These are phyloP conservation scores for Epichloe baconii DNA, from an alignment of 2,329 filamentous ascomycete genomes.

Conservation along the genomic window DNA sequence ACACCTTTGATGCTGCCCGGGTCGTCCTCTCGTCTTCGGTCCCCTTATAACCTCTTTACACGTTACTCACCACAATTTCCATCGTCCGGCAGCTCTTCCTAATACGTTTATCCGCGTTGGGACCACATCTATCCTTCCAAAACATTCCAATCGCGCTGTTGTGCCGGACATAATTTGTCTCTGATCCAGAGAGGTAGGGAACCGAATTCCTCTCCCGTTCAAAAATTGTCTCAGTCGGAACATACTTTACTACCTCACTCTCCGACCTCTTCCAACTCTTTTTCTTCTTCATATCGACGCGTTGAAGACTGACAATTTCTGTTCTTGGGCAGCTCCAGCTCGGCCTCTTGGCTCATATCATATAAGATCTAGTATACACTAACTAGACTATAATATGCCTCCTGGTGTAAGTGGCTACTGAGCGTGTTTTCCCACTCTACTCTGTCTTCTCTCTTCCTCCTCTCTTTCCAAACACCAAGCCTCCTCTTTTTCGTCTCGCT, in stretches of 20 bases:
- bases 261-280: slow-evolving; percentile 3
- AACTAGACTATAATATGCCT: slow-evolving; percentile 22
- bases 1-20: slow-evolving; percentile 18
- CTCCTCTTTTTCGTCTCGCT: slow-evolving; percentile 11
- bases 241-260: slow-evolving; percentile 8
- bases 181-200: slow-evolving; percentile 24
- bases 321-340: slow-evolving; percentile 5
- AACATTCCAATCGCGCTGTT: slow-evolving; percentile 26
- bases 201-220: slow-evolving; percentile 15
- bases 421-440: not conserved
- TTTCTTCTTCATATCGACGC: slow-evolving; percentile 7
- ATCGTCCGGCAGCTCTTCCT: slow-evolving; percentile 14
- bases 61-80: slow-evolving; percentile 13
- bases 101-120: slow-evolving; percentile 17
- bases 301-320: slow-evolving; percentile 9
- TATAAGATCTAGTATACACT: slow-evolving; percentile 10
- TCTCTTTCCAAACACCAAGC: not conserved
- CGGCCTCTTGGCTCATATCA: slow-evolving; percentile 7
- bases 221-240: slow-evolving; percentile 17
- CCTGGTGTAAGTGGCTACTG: slow-evolving; percentile 16
- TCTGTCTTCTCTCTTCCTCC: not conserved
- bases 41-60: slow-evolving; percentile 8
- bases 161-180: slow-evolving; percentile 19
- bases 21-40: slow-evolving; percentile 11
- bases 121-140: slow-evolving; percentile 15